phyloP scores from a whole-genome alignment of 2,329 filamentous ascomycete species.

The Seiridium cupressi region DNA sequence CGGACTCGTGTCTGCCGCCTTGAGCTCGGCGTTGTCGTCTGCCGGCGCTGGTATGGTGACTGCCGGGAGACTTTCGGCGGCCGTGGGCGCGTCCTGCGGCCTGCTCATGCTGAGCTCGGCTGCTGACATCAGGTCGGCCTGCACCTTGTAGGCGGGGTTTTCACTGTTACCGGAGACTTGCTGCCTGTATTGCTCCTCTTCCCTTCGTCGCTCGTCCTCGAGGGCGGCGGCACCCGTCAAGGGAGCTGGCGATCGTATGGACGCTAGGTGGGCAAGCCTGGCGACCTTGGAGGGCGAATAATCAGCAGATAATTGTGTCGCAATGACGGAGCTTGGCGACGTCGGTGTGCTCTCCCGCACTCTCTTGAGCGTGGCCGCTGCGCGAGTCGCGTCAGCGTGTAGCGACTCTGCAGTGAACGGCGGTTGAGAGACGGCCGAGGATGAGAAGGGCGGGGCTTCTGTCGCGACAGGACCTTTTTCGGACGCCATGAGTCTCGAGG shows the following conservation, averaged over 20 bases:
- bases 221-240: constrained; percentile 54
- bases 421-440: constrained; percentile 29
- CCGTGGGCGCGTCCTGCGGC: constrained; percentile 42
- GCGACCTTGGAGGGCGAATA: constrained; percentile 54
- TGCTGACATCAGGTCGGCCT: constrained; percentile 54
- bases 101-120: constrained; percentile 52
- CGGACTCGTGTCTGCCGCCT: constrained; percentile 38
- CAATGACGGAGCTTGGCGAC: constrained; percentile 29
- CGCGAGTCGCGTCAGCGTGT: constrained; percentile 34
- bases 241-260: constrained; percentile 42
- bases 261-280: constrained; percentile 41
- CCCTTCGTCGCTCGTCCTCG: constrained; percentile 50
- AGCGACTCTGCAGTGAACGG: constrained; percentile 38
- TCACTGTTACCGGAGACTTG: constrained; percentile 46
- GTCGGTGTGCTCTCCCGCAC: constrained; percentile 46
- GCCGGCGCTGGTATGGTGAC: constrained; percentile 18
- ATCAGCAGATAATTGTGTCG: constrained; percentile 32
- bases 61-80: background rate
- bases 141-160: constrained; percentile 51
- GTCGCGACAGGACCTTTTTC: constrained; percentile 52
- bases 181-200: constrained; percentile 41
- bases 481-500: constrained; percentile 46
- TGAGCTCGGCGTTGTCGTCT: constrained; percentile 21
- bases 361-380: constrained; percentile 42
- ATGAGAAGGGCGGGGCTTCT: constrained; percentile 42